A percentile compares a stretch with the other conserved stretches of the same genome.
phyloP scores from a whole-genome alignment of 2,329 filamentous ascomycete species.

The Lasiodiplodia sp. region DNA sequence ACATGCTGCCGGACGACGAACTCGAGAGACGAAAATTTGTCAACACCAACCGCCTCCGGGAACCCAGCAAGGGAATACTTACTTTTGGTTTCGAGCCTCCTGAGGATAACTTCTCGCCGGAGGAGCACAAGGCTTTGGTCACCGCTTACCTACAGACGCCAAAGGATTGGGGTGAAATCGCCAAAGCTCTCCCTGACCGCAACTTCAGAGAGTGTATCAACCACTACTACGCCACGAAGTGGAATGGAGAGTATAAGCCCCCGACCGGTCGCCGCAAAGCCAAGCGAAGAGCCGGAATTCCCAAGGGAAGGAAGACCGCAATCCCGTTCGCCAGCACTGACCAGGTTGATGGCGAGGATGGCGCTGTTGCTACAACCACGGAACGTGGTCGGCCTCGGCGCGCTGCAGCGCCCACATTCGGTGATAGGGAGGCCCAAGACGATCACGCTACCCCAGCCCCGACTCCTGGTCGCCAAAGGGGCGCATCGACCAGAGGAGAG shows the following conservation, averaged over 20 bases:
- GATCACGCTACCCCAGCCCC: constrained; percentile 52
- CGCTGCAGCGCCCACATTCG: constrained; percentile 73
- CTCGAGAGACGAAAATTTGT: constrained; percentile 65
- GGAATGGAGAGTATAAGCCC: constrained; percentile 74
- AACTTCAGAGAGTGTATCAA: constrained; percentile 83
- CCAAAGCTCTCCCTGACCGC: constrained; percentile 69
- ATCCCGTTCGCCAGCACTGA: constrained; percentile 52
- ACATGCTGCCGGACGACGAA: constrained; percentile 70
- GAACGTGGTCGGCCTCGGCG: constrained; percentile 59
- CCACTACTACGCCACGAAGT: constrained; percentile 84
- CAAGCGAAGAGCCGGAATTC: constrained; percentile 14
- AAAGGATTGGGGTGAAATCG: constrained; percentile 84
- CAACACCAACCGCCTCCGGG: constrained; percentile 70
- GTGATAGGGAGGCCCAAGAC: constrained; percentile 68
- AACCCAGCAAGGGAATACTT: constrained; percentile 71
- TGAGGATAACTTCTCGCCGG: constrained; percentile 75
- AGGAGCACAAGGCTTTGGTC: constrained; percentile 75
- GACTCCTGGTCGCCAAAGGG: constrained; percentile 65
- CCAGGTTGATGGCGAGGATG: constrained; percentile 49
- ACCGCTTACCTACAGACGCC: constrained; percentile 74
- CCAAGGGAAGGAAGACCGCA: constrained; percentile 19
- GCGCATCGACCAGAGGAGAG: constrained; percentile 32
- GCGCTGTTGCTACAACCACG: constrained; percentile 48
- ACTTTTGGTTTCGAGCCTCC: constrained; percentile 76
- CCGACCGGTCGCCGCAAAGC: constrained; percentile 26